These are phyloP conservation scores for Clarkia xantiana DNA, from an alignment of 345 rosid species.

Conservation along the genomic window DNA sequence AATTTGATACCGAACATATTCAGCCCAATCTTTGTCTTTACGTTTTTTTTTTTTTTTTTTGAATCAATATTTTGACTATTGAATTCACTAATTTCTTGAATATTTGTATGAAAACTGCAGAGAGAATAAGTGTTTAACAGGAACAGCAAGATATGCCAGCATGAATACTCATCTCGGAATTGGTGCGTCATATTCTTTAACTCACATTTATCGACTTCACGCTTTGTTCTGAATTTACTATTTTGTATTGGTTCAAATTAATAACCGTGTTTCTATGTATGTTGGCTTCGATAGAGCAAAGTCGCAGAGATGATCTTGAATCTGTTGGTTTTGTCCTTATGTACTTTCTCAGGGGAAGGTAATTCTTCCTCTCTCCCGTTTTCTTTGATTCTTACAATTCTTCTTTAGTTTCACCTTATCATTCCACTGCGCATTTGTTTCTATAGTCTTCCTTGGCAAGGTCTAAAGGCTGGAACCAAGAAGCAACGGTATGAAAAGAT, in stretches of 20 bases:
- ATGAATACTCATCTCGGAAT: constrained; percentile 98
- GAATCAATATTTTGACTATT: not conserved
- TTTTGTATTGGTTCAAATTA: not conserved
- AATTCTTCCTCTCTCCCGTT: constrained; percentile 6
- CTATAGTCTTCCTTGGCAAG: constrained; percentile 97
- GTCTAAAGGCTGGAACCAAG: constrained; percentile 92
- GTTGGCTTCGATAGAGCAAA: constrained; percentile 55
- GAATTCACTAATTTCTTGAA: constrained; percentile 2
- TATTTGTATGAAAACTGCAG: constrained; percentile 24
- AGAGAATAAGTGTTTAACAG: constrained; percentile 90
- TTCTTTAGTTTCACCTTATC: constrained; percentile 2
- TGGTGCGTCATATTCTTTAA: constrained; percentile 26
- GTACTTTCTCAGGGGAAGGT: constrained; percentile 98
- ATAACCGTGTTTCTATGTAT: constrained; percentile 1
- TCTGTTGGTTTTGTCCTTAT: constrained; percentile 95
- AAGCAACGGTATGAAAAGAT: constrained; percentile 95
- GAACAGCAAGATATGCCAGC: constrained; percentile 99
- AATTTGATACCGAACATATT: no score
- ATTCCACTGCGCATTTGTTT: constrained; percentile 1
- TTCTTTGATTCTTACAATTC: constrained; percentile 5
- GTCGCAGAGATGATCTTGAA: constrained; percentile 95
- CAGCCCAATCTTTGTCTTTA: no score
- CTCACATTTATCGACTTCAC: not conserved
- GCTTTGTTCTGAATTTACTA: not conserved
- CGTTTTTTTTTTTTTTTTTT: not conserved